Evolutionary conservation across 2,329 filamentous ascomycete genomes (phyloP), one percentile per base, ranked within the genome.

Genomic region (Fusarium sp.): DNA sequence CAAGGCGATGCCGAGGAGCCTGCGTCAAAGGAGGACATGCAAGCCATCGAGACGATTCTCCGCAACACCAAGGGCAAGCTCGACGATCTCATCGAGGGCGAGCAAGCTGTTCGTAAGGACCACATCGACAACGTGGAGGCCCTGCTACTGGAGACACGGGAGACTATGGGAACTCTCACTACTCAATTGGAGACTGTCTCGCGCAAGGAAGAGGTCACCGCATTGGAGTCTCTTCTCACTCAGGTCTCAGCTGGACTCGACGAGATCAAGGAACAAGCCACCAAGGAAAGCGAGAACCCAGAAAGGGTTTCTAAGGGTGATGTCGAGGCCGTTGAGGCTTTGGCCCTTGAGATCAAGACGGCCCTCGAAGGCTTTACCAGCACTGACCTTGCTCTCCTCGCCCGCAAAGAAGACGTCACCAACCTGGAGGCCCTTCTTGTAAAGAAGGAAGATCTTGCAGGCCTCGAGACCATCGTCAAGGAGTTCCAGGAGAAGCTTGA

Each of bases 31-130:
- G 94, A 97, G 71, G 94, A 98, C 73, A 93, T 94, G 0, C 90
- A 95, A 66, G 94, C 94, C 13, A 94, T 98, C 62, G 95, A 98
- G 79, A 97, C 92, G 0, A 90, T 98, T 51, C 85, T 98, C 14
- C 90, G 92, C 44, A 97, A 97, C 77, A 94, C 94, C 32, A 98
- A 98, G 78, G 90, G 91, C 7, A 92, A 92, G 48, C 83, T 98
- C 12, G 95, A 98, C 62, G 94, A 97, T 63, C 79, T 89, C 22
- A 87, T 97, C 52, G 88, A 94, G 53, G 87, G 89, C 6, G 91
- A 94, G 34, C 89, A 92, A 61, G 83, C 89, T 4, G 89, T 94
- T 12, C 85, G 86, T 58, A 91, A 90, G 73, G 88, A 91, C 34
- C 88, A 91, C 56, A 80, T 91, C 27, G 88, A 91, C 68, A 83